Conservation (phyloP, 768 basidiomycete species). For the Boletus rufocinnamomeus region DNA sequence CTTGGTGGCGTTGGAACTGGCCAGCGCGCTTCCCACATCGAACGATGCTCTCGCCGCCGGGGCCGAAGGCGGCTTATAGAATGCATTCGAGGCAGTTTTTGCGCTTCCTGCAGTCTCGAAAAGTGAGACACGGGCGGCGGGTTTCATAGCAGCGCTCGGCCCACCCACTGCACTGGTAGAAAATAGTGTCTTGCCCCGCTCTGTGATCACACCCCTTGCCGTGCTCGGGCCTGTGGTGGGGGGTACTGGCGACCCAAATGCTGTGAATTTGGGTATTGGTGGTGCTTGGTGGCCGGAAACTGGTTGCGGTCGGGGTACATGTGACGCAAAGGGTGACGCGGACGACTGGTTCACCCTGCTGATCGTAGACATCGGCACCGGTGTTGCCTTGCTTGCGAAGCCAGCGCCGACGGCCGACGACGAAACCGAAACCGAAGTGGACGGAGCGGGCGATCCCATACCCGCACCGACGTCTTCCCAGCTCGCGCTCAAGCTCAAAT, state of each 20-base stretch:
- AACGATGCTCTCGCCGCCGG: neutral
- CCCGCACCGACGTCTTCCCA: conserved; percentile 58
- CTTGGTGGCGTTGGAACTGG: neutral
- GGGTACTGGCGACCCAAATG: conserved; percentile 29
- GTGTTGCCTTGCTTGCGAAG: conserved; percentile 9
- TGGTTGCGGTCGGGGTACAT: conserved; percentile 5
- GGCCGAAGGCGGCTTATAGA: conserved; percentile 55
- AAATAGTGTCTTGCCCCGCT: conserved; percentile 21
- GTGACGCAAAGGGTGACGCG: conserved; percentile 12
- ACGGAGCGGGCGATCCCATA: conserved; percentile 10
- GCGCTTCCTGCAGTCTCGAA: conserved; percentile 53
- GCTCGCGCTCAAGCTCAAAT: conserved; percentile 52
- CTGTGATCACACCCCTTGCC: conserved; percentile 14
- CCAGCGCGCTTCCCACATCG: conserved; percentile 5
- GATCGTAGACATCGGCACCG: neutral
- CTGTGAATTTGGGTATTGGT: conserved; percentile 27
- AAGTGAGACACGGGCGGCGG: conserved; percentile 23
- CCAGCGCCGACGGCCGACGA: conserved; percentile 7
- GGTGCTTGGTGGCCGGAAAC: conserved; percentile 4
- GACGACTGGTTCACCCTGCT: neutral
- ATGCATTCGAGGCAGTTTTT: conserved; percentile 60
- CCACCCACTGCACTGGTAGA: conserved; percentile 1
- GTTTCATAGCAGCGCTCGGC: conserved; percentile 6
- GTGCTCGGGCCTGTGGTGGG: neutral
- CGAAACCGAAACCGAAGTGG: conserved; percentile 10